phyloP scores from a whole-genome alignment of 2,329 filamentous ascomycete species.

The Alternaria brassicicola region DNA sequence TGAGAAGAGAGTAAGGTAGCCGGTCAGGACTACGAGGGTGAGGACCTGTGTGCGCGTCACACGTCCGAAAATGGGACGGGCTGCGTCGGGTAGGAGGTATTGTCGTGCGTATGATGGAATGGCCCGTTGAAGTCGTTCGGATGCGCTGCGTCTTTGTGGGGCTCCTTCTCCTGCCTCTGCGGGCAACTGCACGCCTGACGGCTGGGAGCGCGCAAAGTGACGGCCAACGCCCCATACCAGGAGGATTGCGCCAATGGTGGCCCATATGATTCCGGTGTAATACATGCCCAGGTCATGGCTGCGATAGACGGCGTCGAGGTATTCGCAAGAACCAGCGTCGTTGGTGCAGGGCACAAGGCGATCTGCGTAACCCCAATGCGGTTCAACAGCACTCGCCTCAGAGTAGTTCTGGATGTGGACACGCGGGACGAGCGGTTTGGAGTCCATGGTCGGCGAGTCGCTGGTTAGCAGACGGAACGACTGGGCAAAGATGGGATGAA shows the following conservation, averaged over 20 bases:
- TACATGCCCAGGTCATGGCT: constrained; percentile 62
- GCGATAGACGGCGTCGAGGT: constrained; percentile 62
- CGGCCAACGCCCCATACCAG: constrained; percentile 52
- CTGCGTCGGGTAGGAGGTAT: constrained; percentile 66
- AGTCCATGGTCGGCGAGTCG: constrained; percentile 24
- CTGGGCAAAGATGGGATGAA: constrained; percentile 16
- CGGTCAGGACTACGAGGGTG: constrained; percentile 62
- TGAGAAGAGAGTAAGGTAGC: constrained; percentile 69
- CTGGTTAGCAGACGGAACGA: constrained; percentile 8
- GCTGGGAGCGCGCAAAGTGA: constrained; percentile 34
- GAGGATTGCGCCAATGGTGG: constrained; percentile 57
- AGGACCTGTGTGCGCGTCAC: constrained; percentile 72
- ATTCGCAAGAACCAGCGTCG: constrained; percentile 63
- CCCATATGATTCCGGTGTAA: constrained; percentile 64
- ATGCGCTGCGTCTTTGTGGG: constrained; percentile 26
- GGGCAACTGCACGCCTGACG: constrained; percentile 35
- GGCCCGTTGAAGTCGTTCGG: constrained; percentile 43
- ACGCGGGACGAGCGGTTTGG: constrained; percentile 26
- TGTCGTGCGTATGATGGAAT: constrained; percentile 53
- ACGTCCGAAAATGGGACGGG: constrained; percentile 66
- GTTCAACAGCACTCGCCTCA: constrained; percentile 48
- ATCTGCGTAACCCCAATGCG: constrained; percentile 64
- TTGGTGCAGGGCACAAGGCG: constrained; percentile 63
- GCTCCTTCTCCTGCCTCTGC: constrained; percentile 28
- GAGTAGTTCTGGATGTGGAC: constrained; percentile 54